Base-by-base conservation (phyloP, 495 filamentous ascomycete genomes). In the Oidiodendron maius region DNA sequence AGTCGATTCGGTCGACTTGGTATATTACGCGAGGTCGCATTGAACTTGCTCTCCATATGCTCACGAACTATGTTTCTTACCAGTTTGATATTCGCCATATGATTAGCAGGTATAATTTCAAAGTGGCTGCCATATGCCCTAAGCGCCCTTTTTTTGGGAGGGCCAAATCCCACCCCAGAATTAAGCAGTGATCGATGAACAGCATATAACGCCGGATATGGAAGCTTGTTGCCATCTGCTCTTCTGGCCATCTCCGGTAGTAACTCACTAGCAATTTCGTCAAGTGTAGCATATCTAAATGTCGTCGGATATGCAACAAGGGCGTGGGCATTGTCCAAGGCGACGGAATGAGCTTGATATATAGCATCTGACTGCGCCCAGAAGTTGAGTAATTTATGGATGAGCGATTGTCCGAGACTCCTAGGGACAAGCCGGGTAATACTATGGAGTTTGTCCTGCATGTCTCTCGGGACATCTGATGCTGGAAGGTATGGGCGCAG, bases 401-500 rank as follows among this genome's bases (percentile, higher is more conserved):
- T 53, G 10, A 86, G 52, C 3, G 61, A 55, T 4, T 69, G 68
- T 17, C 72, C 75, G 22, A 73, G 58, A 6, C 69, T 58, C 45
- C 80, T 72, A 0, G 83, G 78, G 4, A 81, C 74, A 28, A 66
- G 63, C 9, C 70, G 45, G 30, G 73, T 65, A 26, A 75, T 60
- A 11, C 69, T 57, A 13, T 71, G 64, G 5, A 80, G 64, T 45
- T 72, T 62, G 39, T 81, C 72, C 6, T 64, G 35, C 3, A 69
- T 50, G 13, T 68, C 55, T 20, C 65, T 39, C 0, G 71, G 62
- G 21, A 72, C 53, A 20, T 63, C 60, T 1, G 58, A 46, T 40
- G 59, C 65, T 0, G 87, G 89, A 26, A 94, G 64, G 58, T 80
- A 81, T 15, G 76, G 74, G 6, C 80, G 59, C 21, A 96, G 56